A percentile compares a stretch with the other conserved stretches of the same genome.
Conservation (phyloP, 345 rosid genomes). For the Heritiera fomes region DNA sequence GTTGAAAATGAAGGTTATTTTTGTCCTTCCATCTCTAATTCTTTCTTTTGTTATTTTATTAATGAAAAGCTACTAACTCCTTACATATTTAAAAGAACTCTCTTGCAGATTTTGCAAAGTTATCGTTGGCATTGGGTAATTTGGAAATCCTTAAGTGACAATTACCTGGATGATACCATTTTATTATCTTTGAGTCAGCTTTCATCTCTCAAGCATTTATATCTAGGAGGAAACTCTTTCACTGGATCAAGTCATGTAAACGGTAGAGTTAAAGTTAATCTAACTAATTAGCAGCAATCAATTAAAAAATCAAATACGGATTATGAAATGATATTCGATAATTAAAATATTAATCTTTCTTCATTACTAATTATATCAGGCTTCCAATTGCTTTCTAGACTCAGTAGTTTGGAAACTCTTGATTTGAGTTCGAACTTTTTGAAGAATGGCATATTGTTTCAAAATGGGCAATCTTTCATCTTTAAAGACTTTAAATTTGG, state of each 20-base stretch:
- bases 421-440: background rate
- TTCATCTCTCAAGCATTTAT: background rate
- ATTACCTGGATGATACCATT: background rate
- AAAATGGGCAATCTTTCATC: background rate
- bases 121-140: background rate
- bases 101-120: background rate
- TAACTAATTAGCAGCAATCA: too few relatives aligned
- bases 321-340: too few relatives aligned
- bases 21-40: background rate
- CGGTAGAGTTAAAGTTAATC: background rate
- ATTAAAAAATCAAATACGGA: background rate
- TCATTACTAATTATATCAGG: background rate
- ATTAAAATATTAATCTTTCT: background rate
- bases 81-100: background rate
- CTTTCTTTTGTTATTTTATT: background rate
- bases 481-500: background rate
- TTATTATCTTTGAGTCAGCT: background rate
- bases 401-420: background rate
- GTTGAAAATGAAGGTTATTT: constrained; percentile 3
- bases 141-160: background rate
- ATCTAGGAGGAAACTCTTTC: background rate
- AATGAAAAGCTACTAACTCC: background rate
- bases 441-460: background rate
- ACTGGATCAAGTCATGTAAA: background rate
- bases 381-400: background rate